phyloP scores from a whole-genome alignment of 2,329 filamentous ascomycete genomes.

The Pezizomycotina sp. region DNA sequence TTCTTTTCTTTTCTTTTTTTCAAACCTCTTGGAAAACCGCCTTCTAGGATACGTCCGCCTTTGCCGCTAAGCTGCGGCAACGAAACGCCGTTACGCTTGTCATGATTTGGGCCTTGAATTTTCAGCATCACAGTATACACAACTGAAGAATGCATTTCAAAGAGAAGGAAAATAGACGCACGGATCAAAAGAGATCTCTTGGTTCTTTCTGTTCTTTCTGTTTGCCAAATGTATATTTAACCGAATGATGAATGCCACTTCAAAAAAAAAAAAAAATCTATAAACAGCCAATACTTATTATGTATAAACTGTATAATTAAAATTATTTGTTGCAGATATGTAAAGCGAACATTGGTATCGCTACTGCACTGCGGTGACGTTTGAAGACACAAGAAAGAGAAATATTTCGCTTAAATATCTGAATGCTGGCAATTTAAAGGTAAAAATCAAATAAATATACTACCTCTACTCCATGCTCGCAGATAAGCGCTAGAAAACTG shows the following conservation, averaged over 20 bases:
- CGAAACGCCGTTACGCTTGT: no score
- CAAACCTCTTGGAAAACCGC: no score
- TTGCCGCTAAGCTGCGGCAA: no score
- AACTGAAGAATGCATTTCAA: no score
- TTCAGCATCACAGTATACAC: no score
- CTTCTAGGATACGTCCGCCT: no score
- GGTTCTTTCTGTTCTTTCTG: neutral
- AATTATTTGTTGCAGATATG: neutral
- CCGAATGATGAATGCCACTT: neutral
- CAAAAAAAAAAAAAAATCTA: neutral
- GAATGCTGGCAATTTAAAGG: no score
- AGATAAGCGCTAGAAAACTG: no score
- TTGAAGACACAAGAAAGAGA: slow-evolving; percentile 3
- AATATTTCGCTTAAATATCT: neutral
- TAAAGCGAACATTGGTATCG: neutral
- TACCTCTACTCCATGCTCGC: no score
- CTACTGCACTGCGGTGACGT: slow-evolving; percentile 1
- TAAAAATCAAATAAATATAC: no score
- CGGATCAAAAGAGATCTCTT: neutral
- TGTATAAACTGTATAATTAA: neutral
- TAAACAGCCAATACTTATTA: slow-evolving; percentile 3
- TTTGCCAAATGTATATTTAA: neutral
- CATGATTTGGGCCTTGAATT: neutral
- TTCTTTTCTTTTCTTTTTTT: no score
- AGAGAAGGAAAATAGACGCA: neutral